Evolutionary conservation across 164 flowering plant genomes (phyloP), one percentile per base, ranked within the genome.

Genomic region (Pachysandra terminalis): DNA sequence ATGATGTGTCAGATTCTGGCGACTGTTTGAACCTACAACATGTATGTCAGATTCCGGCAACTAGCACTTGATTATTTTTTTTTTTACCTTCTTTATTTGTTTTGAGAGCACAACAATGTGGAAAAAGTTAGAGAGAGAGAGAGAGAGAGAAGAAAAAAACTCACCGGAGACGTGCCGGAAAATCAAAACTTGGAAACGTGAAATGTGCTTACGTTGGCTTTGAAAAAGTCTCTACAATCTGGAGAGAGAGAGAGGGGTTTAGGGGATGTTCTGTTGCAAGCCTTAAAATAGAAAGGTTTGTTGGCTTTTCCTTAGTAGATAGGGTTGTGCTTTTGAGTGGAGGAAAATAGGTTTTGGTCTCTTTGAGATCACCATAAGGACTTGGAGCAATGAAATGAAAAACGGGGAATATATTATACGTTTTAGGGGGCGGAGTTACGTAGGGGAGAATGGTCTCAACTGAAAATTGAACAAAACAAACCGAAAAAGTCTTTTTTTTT

Each of bases 271-370:
- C n/a, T 52, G 60, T 41, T 25, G 63, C 27, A 54, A 17, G 53
- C 22, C 2, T 48, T 68, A 65, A 41, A 69, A 32, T 68, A 19
- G 64, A 51, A 74, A 32, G 65, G 25, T 17, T 41, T 22, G 52
- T 70, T 82, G 93, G 83, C 89, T 79, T 81, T 87, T 88, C 65
- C 72, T 17, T 19, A 67, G 71, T 24, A 78, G 97, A 91, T 91
- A 88, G 96, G 92, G 97, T 67, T 80, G 73, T 54, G 65, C n/a
- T 60, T n/a, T 67, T 81, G 88, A 70, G 92, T 87, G 93, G n/a
- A n/a, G n/a, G 96, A 84, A 79, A 86, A 57, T 81, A 6, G 76
- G 40, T 55, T 71, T 63, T 82, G 81, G 80, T 59, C 72, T 72
- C 75, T 75, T 64, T 55, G 64, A 56, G 73, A 71, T 55, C 69